Base-by-base conservation (phyloP, 2,329 filamentous ascomycete genomes). In the Xylariaceae sp. region DNA sequence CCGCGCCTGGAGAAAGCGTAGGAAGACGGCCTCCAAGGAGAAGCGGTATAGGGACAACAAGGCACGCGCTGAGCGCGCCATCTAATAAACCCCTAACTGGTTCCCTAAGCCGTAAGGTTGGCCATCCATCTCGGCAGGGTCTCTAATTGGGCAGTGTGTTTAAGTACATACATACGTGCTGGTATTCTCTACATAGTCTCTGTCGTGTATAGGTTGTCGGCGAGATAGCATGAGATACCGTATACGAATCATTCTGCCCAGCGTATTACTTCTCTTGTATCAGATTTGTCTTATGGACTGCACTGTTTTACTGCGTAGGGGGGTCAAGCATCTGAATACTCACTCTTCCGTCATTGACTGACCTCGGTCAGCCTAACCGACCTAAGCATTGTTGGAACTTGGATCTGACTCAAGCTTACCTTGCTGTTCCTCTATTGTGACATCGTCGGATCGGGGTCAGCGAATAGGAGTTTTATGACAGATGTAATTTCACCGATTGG, bases 31-130 rank as follows among this genome's bases (percentile, higher is more conserved):
- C 3, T 77, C 80, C 37, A 89, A 89, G 77, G 84, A 87, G 72
- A 87, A 84, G 76, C 78, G 85, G 52, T 86, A 88, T 68, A 77
- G 82, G 58, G 85, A 88, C 62, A 88, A 88, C 69, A 82, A 80
- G 68, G 79, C 82, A 39, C 76, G 82, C 57, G 79, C 80, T 35
- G 73, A 73, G 23, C 70, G 75, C 61, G 74, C 76, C 1, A 77
- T 77, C 10, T 76, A 69, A 59, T 6, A n/a, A 4, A 1, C 13
- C 41, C 13, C n/a, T n/a, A 11, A 3, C n/a, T 17, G 41, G 11
- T 44, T 44, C 41, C 11, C 41, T 11, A 17, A 3, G 9, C 37
- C 37, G 9, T 13, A 41, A 13, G 37, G 3, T 10, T 41, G 9
- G 37, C 13, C 9, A 41, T 41, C 9, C 37, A 13, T 41, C 37